Evolutionary conservation across 768 basidiomycete species (phyloP).

Genomic region (Mycena floridula): DNA sequence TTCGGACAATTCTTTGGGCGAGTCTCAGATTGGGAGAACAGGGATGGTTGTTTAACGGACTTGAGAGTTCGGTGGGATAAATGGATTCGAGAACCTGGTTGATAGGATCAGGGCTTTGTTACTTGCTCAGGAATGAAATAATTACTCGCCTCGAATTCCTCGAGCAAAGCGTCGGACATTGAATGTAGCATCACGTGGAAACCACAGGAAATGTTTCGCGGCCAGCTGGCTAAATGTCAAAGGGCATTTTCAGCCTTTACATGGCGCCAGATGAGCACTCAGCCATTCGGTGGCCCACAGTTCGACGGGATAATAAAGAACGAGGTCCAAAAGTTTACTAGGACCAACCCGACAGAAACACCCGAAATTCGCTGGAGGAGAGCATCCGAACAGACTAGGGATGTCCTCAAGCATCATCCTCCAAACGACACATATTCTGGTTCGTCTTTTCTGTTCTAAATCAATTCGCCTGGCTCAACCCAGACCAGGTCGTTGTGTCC

Average conservation of each 20-base stretch:
- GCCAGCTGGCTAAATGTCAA: too few relatives aligned
- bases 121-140: conserved; percentile 22
- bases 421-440: conserved; percentile 55
- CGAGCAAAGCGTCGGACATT: conserved; percentile 58
- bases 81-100: conserved; percentile 90
- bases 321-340: too few relatives aligned
- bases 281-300: too few relatives aligned
- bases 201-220: background rate
- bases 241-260: too few relatives aligned
- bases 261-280: too few relatives aligned
- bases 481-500: conserved; percentile 60
- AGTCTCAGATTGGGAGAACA: conserved; percentile 38
- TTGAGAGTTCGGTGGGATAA: conserved; percentile 88
- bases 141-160: conserved; percentile 97
- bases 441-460: too few relatives aligned
- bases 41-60: conserved; percentile 57
- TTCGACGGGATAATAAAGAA: too few relatives aligned
- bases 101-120: conserved; percentile 4
- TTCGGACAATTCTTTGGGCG: conserved; percentile 75
- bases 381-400: conserved; percentile 18
- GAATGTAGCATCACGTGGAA: background rate
- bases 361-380: background rate
- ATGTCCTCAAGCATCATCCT: conserved; percentile 12
- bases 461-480: too few relatives aligned
- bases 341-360: background rate